Evolutionary conservation across 2,329 filamentous ascomycete species (phyloP), one percentile per base, ranked within the genome.

Genomic region (Nemania serpens): DNA sequence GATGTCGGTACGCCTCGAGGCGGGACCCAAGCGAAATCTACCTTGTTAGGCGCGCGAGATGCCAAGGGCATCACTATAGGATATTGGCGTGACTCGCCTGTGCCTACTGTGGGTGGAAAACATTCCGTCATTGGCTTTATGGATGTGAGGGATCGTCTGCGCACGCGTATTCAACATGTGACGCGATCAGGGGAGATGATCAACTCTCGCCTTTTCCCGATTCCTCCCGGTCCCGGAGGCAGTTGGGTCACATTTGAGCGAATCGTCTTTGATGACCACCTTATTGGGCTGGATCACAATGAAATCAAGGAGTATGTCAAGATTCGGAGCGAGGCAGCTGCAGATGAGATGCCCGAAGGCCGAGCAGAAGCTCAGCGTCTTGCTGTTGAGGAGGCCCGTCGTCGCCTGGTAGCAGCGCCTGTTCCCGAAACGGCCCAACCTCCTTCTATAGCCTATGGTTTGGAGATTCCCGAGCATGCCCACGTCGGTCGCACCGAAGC

Each of bases 201-300:
- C 29, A 75, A 79, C 5, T 70, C 76, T 42, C 75, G 29, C 79
- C 79, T 69, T 75, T 83, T 34, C 68, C 71, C 71, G 12, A 66
- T 85, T 3, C 85, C 84, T 1, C 80, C 83, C 2, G 85, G 84
- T 0, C 83, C 84, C 1, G 85, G 85, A 20, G 85, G 84, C 55
- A 87, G 84, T 70, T 88, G 85, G 85, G 84, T 88, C 22, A 87
- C 84, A 0, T 88, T 88, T 66, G 82, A 86, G 59, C 78, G 83
- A 18, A 79, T 88, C 33, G 80, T 86, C 20, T 88, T 88, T 67
- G 81, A 83, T 2, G 71, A 80, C 7, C 84, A 87, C 59, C 80
- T 88, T 0, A 75, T 83, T 13, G 79, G 80, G 2, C 74, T 87
- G 4, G 81, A 84, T 53, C 81, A 87, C 49, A 78, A 82, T 29